These are phyloP conservation scores for Moricandia moricandioides DNA, from an alignment of 345 rosid genomes.

Conservation along the genomic window DNA sequence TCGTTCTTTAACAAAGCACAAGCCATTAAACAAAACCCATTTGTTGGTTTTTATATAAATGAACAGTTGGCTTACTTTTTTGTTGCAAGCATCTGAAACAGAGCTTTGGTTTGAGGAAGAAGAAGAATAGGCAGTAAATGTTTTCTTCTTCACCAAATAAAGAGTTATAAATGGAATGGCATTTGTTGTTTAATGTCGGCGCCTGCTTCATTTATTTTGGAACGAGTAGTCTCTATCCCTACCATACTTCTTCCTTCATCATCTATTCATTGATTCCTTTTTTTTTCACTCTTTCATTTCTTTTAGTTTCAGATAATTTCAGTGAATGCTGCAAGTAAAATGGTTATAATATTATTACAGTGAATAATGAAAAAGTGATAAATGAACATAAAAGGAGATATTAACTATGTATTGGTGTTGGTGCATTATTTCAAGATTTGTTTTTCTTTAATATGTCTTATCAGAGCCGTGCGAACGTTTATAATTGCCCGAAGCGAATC, in stretches of 20 bases:
- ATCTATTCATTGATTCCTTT: not conserved
- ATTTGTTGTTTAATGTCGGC: constrained; percentile 28
- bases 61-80: not conserved
- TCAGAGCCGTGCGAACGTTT: no score
- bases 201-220: constrained; percentile 36
- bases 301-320: no score
- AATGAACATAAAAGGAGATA: not conserved
- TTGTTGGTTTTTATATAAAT: not conserved
- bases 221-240: not conserved
- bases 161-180: constrained; percentile 19
- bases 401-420: not conserved
- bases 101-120: not conserved
- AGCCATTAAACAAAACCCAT: constrained; percentile 18
- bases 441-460: no score
- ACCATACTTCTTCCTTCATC: not conserved
- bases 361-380: not conserved
- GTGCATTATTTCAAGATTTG: not conserved
- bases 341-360: not conserved
- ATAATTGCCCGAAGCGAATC: no score
- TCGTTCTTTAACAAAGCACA: constrained; percentile 18
- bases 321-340: no score
- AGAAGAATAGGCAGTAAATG: not conserved
- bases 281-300: no score
- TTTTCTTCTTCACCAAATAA: not conserved
- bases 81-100: not conserved